Percentiles rank a stretch among this genome's conserved stretches.
These are phyloP conservation scores for Cydonia oblonga DNA, from an alignment of 331 rosid species.

Conservation along the genomic window DNA sequence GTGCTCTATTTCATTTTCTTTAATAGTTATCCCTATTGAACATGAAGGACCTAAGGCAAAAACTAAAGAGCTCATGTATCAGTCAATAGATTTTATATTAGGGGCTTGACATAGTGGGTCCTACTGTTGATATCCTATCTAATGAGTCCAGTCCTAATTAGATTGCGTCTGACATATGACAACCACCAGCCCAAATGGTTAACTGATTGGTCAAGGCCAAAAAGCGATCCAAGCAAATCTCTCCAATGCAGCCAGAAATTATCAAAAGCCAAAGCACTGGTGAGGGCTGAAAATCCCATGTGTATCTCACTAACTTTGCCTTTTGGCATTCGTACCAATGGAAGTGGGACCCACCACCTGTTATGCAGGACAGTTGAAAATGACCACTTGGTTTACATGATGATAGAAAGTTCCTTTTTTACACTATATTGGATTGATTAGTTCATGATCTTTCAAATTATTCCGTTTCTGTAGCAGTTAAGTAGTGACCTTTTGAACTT, in stretches of 20 bases:
- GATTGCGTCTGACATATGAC: too few species aligned
- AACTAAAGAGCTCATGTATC: too few species aligned
- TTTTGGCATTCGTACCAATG: neutral
- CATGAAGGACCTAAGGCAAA: too few species aligned
- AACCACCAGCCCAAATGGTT: neutral
- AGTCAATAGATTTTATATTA: too few species aligned
- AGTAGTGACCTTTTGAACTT: slow-evolving; percentile 5
- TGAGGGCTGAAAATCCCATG: neutral
- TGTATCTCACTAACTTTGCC: neutral
- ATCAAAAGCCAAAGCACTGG: neutral
- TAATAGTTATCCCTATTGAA: too few species aligned
- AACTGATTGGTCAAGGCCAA: neutral
- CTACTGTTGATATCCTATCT: too few species aligned
- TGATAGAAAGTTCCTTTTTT: neutral
- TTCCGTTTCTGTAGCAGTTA: neutral
- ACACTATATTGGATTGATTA: neutral
- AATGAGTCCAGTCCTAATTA: too few species aligned
- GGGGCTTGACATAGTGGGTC: too few species aligned
- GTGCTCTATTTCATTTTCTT: too few species aligned
- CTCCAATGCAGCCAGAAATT: neutral
- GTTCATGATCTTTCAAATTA: neutral
- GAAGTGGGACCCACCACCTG: neutral
- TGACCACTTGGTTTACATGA: neutral
- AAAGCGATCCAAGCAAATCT: neutral
- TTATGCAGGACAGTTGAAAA: neutral